A percentile compares a stretch with the other conserved stretches of the same genome.
These are phyloP conservation scores for Colletotrichum caudatum DNA, from an alignment of 2,329 filamentous ascomycete genomes.

Conservation along the genomic window DNA sequence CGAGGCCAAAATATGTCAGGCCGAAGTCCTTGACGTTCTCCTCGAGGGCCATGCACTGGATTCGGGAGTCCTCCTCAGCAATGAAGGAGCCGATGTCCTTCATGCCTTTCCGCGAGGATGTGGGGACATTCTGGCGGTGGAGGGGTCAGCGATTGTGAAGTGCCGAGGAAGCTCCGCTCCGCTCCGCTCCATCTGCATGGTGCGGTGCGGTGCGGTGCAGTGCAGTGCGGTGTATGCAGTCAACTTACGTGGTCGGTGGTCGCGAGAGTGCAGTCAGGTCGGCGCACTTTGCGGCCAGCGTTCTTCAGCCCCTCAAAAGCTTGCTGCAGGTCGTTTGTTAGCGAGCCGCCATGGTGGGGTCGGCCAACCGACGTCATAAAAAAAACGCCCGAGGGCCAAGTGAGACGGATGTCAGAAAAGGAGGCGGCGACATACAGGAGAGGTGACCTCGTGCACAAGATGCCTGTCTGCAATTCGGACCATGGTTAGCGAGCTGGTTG, in stretches of 20 bases:
- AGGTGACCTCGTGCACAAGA: constrained; percentile 98
- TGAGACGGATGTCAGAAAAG: background rate
- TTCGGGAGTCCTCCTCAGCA: constrained; percentile 90
- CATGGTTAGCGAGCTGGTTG: constrained; percentile 17
- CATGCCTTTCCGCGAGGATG: constrained; percentile 88
- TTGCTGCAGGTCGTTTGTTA: constrained; percentile 70
- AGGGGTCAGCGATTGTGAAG: constrained; percentile 14
- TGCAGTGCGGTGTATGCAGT: background rate
- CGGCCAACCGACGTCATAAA: constrained; percentile 33
- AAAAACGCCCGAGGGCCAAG: constrained; percentile 1
- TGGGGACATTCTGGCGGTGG: constrained; percentile 84
- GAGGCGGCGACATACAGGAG: constrained; percentile 70
- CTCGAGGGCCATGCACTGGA: constrained; percentile 95
- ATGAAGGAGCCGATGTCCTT: constrained; percentile 96
- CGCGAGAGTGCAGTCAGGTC: constrained; percentile 95
- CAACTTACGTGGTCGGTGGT: constrained; percentile 92
- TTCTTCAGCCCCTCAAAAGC: constrained; percentile 96
- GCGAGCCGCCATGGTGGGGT: constrained; percentile 29
- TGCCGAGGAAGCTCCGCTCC: background rate
- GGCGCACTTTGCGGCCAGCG: constrained; percentile 85
- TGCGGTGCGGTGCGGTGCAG: too few relatives aligned
- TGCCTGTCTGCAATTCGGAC: constrained; percentile 76
- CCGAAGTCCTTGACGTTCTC: constrained; percentile 97
- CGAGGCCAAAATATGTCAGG: constrained; percentile 96
- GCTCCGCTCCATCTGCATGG: background rate